Conservation (phyloP, 2,329 filamentous ascomycete genomes). For the Xylariaceae sp. region DNA sequence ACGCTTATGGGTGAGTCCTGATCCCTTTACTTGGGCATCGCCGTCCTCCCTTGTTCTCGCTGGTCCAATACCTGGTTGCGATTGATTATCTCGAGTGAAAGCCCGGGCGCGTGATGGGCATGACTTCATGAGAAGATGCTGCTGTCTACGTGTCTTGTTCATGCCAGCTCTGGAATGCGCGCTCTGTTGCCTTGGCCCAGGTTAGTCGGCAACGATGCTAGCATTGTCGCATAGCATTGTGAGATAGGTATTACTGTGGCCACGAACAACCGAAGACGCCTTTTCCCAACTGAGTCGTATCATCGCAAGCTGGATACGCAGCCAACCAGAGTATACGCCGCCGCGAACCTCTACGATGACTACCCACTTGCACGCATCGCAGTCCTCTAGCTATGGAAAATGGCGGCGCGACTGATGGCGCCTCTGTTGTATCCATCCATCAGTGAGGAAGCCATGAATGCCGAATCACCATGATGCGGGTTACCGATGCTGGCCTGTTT, state of each 20-base stretch:
- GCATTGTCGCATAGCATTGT: no score
- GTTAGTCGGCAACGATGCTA: no score
- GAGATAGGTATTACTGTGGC: not conserved
- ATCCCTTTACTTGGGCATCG: not conserved
- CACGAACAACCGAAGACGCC: not conserved
- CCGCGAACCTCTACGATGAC: not conserved
- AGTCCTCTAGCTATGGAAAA: not conserved
- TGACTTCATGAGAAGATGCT: not conserved
- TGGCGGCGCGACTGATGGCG: not conserved
- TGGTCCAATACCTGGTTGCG: not conserved
- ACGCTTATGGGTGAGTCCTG: conserved; percentile 29
- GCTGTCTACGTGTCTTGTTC: not conserved
- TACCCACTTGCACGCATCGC: not conserved
- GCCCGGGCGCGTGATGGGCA: not conserved
- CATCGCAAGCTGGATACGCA: not conserved
- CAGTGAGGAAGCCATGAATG: not conserved
- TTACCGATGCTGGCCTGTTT: not conserved
- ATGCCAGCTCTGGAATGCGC: not conserved
- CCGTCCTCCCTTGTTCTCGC: not conserved
- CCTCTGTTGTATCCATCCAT: not conserved
- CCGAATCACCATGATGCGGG: no score
- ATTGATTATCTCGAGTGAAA: not conserved
- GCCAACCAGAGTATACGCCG: not conserved
- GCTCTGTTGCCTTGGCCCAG: not conserved
- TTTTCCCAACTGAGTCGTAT: not conserved